Evolutionary conservation across 2,329 filamentous ascomycete species (phyloP).

Genomic region (Magnaporthiopsis rhizophila): DNA sequence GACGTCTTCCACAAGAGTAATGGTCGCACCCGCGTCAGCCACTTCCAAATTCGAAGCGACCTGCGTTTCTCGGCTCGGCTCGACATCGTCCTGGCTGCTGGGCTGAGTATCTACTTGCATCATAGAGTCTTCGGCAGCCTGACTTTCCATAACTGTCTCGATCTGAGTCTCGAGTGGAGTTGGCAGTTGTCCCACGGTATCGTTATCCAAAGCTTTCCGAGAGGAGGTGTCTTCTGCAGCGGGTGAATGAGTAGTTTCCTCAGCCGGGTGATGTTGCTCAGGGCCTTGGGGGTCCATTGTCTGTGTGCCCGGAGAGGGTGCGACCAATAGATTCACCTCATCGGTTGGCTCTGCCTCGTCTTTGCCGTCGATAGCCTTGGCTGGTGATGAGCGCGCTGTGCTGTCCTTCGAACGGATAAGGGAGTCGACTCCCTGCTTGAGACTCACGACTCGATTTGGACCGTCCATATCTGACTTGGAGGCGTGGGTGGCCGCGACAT

Average conservation of each 20-base stretch:
- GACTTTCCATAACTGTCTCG: background rate
- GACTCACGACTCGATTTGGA: no score
- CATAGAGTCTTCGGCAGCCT: background rate
- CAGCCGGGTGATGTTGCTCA: background rate
- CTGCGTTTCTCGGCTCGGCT: background rate
- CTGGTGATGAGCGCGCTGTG: background rate
- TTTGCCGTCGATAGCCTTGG: background rate
- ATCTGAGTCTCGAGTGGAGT: constrained; percentile 12
- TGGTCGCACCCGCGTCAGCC: background rate
- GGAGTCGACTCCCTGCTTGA: background rate
- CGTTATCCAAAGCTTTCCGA: background rate
- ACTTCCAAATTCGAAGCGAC: background rate
- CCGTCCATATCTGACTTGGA: no score
- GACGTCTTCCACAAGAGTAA: background rate
- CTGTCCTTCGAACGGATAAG: background rate
- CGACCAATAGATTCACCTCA: background rate
- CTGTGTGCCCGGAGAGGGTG: background rate
- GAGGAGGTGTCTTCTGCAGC: background rate
- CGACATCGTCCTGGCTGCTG: background rate
- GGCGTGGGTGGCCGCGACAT: no score
- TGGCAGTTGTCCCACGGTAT: constrained; percentile 2
- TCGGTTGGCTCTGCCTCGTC: background rate
- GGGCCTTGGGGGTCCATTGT: background rate
- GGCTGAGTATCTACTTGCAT: background rate
- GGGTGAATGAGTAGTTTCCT: background rate